A percentile compares a stretch with the other conserved stretches of the same genome.
phyloP scores from a whole-genome alignment of 73 alveolate genomes.

The Paramecium primaurelia region DNA sequence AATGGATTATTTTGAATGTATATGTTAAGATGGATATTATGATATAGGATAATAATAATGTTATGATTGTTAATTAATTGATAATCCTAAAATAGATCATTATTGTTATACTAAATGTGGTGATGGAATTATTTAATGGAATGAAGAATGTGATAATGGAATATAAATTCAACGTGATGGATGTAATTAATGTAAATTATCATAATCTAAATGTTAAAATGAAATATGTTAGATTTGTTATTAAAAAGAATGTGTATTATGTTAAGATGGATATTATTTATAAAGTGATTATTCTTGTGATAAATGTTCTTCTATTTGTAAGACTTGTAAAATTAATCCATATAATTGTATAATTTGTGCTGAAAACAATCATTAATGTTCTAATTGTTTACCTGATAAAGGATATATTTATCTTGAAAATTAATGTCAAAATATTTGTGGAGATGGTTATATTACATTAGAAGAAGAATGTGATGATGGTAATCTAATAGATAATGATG shows the following conservation, averaged over 20 bases:
- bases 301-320: neutral
- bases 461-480: slow-evolving; percentile 46
- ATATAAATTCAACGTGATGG: neutral
- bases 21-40: neutral
- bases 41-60: neutral
- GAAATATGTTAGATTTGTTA: neutral
- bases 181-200: neutral
- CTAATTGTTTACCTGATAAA: neutral
- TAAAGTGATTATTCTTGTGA: neutral
- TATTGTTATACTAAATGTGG: slow-evolving; percentile 22
- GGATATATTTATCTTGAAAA: neutral
- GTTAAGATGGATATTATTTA: slow-evolving; percentile 30
- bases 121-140: slow-evolving; percentile 28
- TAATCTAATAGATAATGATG: neutral
- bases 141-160: slow-evolving; percentile 46
- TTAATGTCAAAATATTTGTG: slow-evolving; percentile 13
- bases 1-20: neutral
- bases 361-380: neutral
- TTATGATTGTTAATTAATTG: neutral
- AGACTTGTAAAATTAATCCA: neutral
- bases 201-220: neutral
- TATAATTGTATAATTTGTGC: neutral
- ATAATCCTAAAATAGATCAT: neutral
- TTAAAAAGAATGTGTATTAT: neutral
- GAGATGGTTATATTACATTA: neutral